Evolutionary conservation across 2,329 filamentous ascomycete species (phyloP).

Genomic region (Colletotrichum coccodes): DNA sequence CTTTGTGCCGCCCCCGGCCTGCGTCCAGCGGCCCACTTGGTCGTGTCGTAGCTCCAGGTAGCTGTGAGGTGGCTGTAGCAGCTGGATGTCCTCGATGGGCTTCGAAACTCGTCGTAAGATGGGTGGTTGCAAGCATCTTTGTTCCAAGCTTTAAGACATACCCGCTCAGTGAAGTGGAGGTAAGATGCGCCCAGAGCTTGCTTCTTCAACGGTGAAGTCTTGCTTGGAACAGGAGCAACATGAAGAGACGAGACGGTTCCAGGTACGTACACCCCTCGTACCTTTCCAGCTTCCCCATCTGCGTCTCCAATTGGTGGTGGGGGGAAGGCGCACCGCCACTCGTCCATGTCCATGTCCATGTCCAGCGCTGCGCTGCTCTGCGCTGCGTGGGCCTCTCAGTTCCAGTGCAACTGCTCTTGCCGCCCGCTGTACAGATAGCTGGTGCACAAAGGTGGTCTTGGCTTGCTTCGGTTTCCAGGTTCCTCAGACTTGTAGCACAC

Average conservation of each 20-base stretch:
- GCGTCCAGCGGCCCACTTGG: conserved; percentile 3
- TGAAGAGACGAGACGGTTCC: background rate
- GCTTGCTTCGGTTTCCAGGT: conserved; percentile 8
- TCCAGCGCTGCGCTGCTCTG: background rate
- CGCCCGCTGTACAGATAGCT: background rate
- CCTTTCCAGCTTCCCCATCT: background rate
- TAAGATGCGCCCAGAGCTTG: background rate
- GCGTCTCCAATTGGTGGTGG: background rate
- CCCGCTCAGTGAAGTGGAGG: background rate
- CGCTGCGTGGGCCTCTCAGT: background rate
- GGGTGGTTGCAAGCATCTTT: background rate
- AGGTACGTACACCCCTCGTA: background rate
- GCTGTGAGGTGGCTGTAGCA: background rate
- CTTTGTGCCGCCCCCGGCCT: conserved; percentile 7
- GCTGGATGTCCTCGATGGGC: background rate
- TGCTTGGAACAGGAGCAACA: background rate
- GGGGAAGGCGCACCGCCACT: conserved; percentile 23
- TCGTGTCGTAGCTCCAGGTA: conserved; percentile 2
- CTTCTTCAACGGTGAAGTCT: background rate
- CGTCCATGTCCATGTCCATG: background rate
- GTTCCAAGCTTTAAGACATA: background rate
- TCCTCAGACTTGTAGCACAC: conserved; percentile 3
- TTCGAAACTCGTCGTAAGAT: background rate
- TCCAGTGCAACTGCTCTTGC: background rate
- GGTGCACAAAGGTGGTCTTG: conserved; percentile 14